Evolutionary conservation across 139 green algal species (phyloP).

Genomic region (Ulvella scutata): DNA sequence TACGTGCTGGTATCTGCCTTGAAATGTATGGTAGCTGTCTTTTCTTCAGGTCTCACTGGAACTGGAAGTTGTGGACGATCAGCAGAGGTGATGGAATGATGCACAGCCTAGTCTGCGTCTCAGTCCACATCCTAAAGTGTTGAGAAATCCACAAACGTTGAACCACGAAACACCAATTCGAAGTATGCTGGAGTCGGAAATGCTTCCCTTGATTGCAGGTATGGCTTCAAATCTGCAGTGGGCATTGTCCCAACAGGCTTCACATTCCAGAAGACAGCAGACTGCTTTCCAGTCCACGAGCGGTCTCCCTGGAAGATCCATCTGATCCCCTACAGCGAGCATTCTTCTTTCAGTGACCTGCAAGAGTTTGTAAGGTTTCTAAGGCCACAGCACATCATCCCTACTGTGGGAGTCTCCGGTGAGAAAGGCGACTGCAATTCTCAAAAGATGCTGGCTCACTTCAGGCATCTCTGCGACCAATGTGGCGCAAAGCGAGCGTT

Average conservation of each 20-base stretch:
- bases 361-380: conserved; percentile 56
- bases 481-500: conserved; percentile 46
- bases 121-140: no score
- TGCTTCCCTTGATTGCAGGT: not conserved
- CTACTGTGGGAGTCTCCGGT: conserved; percentile 54
- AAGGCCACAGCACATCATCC: conserved; percentile 46
- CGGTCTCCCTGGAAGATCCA: conserved; percentile 24
- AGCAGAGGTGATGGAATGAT: no score
- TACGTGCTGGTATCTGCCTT: no score
- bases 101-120: no score
- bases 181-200: conserved; percentile 8
- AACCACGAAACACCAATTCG: no score
- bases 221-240: conserved; percentile 17
- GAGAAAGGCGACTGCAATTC: conserved; percentile 17
- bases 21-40: no score
- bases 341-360: conserved; percentile 68
- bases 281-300: conserved; percentile 1
- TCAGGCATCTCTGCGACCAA: conserved; percentile 45
- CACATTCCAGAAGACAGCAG: conserved; percentile 50
- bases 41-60: no score
- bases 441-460: conserved; percentile 36
- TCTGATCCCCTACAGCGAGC: conserved; percentile 82
- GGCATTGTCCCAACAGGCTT: conserved; percentile 83
- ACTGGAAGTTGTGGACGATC: no score
- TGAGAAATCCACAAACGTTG: no score